A percentile compares a stretch with the other conserved stretches of the same genome.
phyloP scores from a whole-genome alignment of 306 rosid species.

The Quercus cerris region DNA sequence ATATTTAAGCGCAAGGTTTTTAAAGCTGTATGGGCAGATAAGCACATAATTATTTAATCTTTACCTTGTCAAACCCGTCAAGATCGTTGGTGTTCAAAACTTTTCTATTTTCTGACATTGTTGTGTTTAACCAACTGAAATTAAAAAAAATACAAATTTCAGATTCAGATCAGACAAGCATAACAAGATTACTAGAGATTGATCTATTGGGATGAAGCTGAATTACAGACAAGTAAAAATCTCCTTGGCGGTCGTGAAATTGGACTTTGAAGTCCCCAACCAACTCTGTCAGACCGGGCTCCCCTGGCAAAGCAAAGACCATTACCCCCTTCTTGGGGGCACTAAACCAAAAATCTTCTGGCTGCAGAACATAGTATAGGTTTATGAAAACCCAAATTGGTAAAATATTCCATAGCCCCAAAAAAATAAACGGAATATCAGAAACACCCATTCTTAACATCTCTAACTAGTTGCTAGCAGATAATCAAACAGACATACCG shows the following conservation, averaged over 20 bases:
- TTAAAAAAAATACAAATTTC: conserved; percentile 11
- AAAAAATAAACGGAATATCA: neutral
- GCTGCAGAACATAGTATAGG: conserved; percentile 40
- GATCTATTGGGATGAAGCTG: neutral
- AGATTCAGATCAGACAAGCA: conserved; percentile 7
- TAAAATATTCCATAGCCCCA: conserved; percentile 10
- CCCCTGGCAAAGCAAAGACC: conserved; percentile 98
- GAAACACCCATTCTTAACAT: conserved; percentile 13
- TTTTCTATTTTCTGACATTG: conserved; percentile 91
- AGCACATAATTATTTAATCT: neutral
- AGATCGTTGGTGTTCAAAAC: conserved; percentile 65
- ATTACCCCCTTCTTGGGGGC: conserved; percentile 98
- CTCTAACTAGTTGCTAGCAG: conserved; percentile 5
- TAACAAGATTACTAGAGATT: conserved; percentile 8
- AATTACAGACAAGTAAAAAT: conserved; percentile 79
- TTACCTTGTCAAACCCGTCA: conserved; percentile 95
- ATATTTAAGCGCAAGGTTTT: conserved; percentile 1
- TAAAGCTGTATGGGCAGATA: neutral
- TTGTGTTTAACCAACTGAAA: conserved; percentile 93
- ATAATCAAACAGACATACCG: conserved; percentile 54
- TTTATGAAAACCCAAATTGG: conserved; percentile 10
- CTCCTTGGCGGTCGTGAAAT: conserved; percentile 96
- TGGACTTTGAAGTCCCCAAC: conserved; percentile 93
- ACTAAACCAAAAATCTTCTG: conserved; percentile 93
- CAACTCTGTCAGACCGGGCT: conserved; percentile 91